These are phyloP conservation scores for Hericium rajendrae DNA, from an alignment of 768 basidiomycete genomes.

Conservation along the genomic window DNA sequence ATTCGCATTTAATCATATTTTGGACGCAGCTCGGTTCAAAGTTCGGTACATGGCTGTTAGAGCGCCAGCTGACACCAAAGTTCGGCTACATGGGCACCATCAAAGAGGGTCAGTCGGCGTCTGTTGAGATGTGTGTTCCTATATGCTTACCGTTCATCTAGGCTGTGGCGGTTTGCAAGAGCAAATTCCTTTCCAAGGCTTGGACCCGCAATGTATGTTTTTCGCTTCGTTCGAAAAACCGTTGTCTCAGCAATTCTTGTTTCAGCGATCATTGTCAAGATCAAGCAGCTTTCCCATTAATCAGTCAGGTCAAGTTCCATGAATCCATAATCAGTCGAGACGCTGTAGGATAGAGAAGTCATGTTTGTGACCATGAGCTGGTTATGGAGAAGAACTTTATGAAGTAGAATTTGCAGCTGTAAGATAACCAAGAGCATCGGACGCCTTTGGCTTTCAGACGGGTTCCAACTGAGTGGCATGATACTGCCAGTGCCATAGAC, in stretches of 20 bases:
- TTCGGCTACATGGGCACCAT: conserved; percentile 75
- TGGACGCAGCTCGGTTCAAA: conserved; percentile 56
- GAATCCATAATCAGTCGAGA: conserved; percentile 1
- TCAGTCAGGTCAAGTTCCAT: conserved; percentile 4
- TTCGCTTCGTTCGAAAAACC: background rate
- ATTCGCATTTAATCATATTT: background rate
- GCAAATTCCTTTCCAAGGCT: conserved; percentile 73
- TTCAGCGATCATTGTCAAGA: conserved; percentile 37
- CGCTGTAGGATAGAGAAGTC: too few species aligned
- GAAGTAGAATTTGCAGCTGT: too few species aligned
- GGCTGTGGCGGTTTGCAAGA: conserved; percentile 73
- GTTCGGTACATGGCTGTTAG: conserved; percentile 80
- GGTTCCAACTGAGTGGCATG: too few species aligned
- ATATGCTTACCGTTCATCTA: conserved; percentile 7
- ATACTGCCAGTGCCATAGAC: too few species aligned
- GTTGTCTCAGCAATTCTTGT: background rate
- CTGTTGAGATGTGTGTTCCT: background rate
- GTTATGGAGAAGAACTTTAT: too few species aligned
- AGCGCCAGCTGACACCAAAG: conserved; percentile 70
- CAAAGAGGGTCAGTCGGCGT: conserved; percentile 39
- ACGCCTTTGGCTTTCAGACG: too few species aligned
- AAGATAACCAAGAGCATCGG: too few species aligned
- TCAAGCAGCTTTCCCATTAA: conserved; percentile 22
- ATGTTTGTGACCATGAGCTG: too few species aligned
- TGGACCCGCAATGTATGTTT: conserved; percentile 66